A percentile compares a stretch with the other conserved stretches of the same genome.
These are phyloP conservation scores for Trichosporon sp. DNA, from an alignment of 1,284 basidiomycete species.

Conservation along the genomic window DNA sequence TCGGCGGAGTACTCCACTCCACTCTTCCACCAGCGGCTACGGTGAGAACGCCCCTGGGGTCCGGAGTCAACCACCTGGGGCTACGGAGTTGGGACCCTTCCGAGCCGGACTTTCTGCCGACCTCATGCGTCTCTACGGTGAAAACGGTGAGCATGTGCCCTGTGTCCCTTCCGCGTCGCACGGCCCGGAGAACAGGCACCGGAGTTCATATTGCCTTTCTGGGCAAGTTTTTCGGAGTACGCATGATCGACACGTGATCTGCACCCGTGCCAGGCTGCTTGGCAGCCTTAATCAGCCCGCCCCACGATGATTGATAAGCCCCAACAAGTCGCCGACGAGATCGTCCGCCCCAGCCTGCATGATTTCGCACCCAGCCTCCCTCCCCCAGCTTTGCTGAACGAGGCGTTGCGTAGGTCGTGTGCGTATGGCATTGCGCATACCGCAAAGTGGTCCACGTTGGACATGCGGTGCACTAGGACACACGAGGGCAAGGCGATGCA, in stretches of 20 bases:
- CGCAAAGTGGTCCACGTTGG: no score
- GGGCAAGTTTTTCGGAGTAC: neutral
- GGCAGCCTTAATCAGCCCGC: neutral
- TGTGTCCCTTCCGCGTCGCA: neutral
- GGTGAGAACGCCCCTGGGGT: no score
- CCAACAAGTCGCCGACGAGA: neutral
- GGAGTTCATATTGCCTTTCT: neutral
- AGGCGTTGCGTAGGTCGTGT: no score
- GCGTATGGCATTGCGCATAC: no score
- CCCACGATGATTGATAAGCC: neutral
- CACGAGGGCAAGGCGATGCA: neutral
- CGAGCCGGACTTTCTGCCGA: neutral
- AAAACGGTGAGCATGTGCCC: neutral
- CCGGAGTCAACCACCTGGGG: neutral
- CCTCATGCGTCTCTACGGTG: neutral
- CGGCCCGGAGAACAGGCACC: neutral
- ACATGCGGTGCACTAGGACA: no score
- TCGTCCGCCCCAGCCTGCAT: neutral
- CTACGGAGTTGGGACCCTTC: neutral
- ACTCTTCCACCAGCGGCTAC: neutral
- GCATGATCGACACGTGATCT: neutral
- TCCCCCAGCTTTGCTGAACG: neutral
- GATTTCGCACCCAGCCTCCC: neutral
- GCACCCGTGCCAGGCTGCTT: neutral
- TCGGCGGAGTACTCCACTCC: constrained; percentile 1